A percentile compares a stretch with the other conserved stretches of the same genome.
Evolutionary conservation across 2,329 filamentous ascomycete species (phyloP).

Genomic region (Aspergillus aculeatinus): DNA sequence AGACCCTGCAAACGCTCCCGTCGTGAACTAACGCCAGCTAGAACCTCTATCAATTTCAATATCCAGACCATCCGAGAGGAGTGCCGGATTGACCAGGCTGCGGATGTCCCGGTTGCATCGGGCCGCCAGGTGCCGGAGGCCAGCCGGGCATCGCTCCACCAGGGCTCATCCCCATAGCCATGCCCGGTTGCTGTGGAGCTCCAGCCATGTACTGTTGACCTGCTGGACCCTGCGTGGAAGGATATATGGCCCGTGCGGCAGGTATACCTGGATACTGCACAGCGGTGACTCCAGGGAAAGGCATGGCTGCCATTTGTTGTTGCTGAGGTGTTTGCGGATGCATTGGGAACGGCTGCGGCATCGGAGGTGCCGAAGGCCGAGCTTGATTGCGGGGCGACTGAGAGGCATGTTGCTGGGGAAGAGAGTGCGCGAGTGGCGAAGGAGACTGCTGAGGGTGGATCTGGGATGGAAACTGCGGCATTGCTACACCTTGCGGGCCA

Average conservation of each 20-base stretch:
- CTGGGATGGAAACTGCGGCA: constrained; percentile 43
- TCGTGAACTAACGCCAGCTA: constrained; percentile 26
- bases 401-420: constrained; percentile 37
- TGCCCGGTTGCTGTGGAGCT: constrained; percentile 36
- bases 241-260: constrained; percentile 38
- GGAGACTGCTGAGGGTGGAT: constrained; percentile 37
- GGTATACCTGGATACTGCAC: constrained; percentile 36
- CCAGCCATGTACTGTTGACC: constrained; percentile 36
- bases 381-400: constrained; percentile 46
- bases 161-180: constrained; percentile 38
- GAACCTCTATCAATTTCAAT: constrained; percentile 24
- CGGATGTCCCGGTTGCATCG: constrained; percentile 39
- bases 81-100: constrained; percentile 40
- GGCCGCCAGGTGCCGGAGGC: constrained; percentile 34
- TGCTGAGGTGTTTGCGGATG: constrained; percentile 38
- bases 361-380: constrained; percentile 37
- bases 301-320: constrained; percentile 39
- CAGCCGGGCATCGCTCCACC: constrained; percentile 38
- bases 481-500: constrained; percentile 40
- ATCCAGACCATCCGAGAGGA: constrained; percentile 40
- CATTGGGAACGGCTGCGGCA: constrained; percentile 39
- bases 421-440: constrained; percentile 37
- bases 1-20: constrained; percentile 22
- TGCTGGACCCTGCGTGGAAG: constrained; percentile 34
- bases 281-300: constrained; percentile 34